phyloP scores from a whole-genome alignment of 164 flowering plant genomes.

The Dillenia suffruticosa region DNA sequence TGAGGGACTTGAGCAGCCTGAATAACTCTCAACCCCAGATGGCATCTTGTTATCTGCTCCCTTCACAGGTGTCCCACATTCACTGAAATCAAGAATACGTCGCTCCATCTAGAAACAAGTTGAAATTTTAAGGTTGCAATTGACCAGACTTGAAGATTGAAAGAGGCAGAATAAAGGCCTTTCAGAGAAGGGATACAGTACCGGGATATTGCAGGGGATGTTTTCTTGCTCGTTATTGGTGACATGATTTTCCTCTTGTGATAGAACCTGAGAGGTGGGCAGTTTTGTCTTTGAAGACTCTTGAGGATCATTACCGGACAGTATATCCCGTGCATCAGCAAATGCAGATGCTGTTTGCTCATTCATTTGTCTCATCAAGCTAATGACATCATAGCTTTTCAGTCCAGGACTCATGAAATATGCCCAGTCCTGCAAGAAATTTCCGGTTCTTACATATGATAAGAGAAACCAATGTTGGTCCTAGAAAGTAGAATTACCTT shows the following conservation, averaged over 20 bases:
- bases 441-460: too few species aligned
- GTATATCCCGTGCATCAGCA: conserved; percentile 31
- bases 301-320: conserved; percentile 63
- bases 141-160: neutral
- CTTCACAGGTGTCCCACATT: conserved; percentile 71
- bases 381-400: too few species aligned
- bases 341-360: too few species aligned
- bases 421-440: too few species aligned
- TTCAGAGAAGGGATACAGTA: conserved; percentile 14
- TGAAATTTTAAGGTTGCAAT: neutral
- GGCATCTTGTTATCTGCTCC: conserved; percentile 33
- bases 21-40: conserved; percentile 13
- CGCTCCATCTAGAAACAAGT: conserved; percentile 58
- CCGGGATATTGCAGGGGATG: conserved; percentile 34
- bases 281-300: conserved; percentile 23
- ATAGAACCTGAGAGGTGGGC: conserved; percentile 9
- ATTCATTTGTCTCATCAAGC: too few species aligned
- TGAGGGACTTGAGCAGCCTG: conserved; percentile 53
- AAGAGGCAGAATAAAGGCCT: neutral
- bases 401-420: too few species aligned
- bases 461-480: too few species aligned
- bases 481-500: too few species aligned
- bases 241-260: conserved; percentile 20
- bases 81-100: conserved; percentile 89
- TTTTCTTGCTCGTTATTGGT: conserved; percentile 19